Base-by-base conservation (phyloP, 306 rosid genomes). In the Herpetospermum pedunculosum region DNA sequence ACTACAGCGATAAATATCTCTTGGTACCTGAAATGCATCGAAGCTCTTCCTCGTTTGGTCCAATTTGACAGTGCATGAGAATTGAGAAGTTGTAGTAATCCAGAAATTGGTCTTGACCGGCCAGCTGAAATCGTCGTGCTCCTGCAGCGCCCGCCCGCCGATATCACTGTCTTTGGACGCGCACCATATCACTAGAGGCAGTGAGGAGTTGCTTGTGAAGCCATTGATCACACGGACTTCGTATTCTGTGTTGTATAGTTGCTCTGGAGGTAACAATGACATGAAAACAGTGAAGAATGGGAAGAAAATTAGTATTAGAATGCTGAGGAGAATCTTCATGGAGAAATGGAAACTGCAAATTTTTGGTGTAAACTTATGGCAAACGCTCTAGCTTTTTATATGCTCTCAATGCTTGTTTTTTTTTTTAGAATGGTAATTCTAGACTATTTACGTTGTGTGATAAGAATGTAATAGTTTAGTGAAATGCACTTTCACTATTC, bases 101-200 rank as follows among this genome's bases (percentile, higher is more conserved):
- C 98, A 90, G n/a, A 87, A 68, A 4, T 60, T 77, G 3, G 83
- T 84, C 70, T 46, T 82, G 77, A 88, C 80, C 15, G 73, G 77
- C 98, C 98, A 92, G 14, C 93, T 83, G 77, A 88, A 92, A 7
- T 90, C 97, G 46, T 92, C 98, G 1, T 81, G 84, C 72, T 92
- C 97, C 49, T 92, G 98, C 6, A 92, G 83, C 1, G 97, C 98
- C 2, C 98, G 85, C 2, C 98, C 97, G 0, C 98, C 98, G 0
- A 92, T 81, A 65, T 90, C 96, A n/a, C 74, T 69, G 47, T 88
- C 85, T 58, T 82, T 77, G 0, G 96, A 90, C 0, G 92, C 60
- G 29, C 98, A 92, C 98, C 98, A 92, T 4, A 92, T 86, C 7
- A 92, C 93, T 44, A 92, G 71, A 30, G 98, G 97, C 75, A 86